These are phyloP conservation scores for Leucaena leucocephala DNA, from an alignment of 306 rosid species.

Conservation along the genomic window DNA sequence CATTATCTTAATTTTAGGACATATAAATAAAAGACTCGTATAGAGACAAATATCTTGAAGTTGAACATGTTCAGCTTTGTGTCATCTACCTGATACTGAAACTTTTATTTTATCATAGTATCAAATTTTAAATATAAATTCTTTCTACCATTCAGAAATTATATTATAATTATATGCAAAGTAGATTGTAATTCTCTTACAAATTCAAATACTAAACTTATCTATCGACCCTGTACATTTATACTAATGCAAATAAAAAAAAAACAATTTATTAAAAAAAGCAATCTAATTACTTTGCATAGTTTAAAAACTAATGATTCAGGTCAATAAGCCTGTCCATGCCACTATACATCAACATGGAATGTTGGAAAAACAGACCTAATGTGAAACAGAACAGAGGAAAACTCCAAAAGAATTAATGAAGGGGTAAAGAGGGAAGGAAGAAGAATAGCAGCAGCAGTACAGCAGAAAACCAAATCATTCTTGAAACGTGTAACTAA, in stretches of 20 bases:
- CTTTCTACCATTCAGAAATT: background rate
- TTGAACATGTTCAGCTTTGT: background rate
- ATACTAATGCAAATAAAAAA: background rate
- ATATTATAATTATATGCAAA: background rate
- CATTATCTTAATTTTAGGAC: too few relatives aligned
- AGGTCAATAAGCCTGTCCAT: background rate
- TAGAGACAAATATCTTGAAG: background rate
- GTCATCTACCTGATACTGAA: background rate
- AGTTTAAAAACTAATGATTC: background rate
- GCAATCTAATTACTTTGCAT: background rate
- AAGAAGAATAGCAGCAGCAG: background rate
- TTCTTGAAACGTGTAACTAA: conserved; percentile 29
- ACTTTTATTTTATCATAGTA: background rate
- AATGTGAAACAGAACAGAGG: conserved; percentile 24
- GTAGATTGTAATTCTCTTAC: background rate
- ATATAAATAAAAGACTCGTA: background rate
- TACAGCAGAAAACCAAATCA: conserved; percentile 5
- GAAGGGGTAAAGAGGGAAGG: background rate
- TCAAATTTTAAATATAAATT: background rate
- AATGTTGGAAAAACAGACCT: conserved; percentile 3
- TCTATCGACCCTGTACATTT: background rate
- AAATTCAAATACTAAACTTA: background rate
- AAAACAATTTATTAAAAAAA: background rate
- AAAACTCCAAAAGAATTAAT: conserved; percentile 12
- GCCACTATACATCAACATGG: background rate